These are phyloP conservation scores for Phlebiopsis gigantea DNA, from an alignment of 768 basidiomycete species.

Conservation along the genomic window DNA sequence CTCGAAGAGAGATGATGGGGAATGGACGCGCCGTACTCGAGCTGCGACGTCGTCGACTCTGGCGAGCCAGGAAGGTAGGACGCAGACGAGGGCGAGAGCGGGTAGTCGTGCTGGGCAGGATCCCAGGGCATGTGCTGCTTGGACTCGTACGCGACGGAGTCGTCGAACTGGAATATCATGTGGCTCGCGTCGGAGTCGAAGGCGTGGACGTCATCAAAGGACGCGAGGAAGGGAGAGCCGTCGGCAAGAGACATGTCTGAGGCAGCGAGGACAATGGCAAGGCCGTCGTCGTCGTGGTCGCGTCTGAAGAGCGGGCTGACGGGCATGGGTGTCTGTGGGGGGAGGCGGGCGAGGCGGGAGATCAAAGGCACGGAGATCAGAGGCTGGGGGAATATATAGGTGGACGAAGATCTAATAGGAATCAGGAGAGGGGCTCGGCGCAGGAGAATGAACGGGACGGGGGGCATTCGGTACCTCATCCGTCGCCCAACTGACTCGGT, in stretches of 20 bases:
- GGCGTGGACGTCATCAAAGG: slow-evolving; percentile 22
- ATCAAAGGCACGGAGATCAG: slow-evolving; percentile 17
- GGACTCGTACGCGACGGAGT: slow-evolving; percentile 26
- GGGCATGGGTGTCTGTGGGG: slow-evolving; percentile 34
- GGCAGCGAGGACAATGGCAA: slow-evolving; percentile 20
- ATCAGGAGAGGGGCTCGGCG: slow-evolving; percentile 42
- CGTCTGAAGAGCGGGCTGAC: slow-evolving; percentile 33
- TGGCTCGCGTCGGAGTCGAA: slow-evolving; percentile 42
- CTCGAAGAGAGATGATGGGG: slow-evolving; percentile 25
- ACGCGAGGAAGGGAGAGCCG: slow-evolving; percentile 22
- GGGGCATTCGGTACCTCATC: slow-evolving; percentile 34
- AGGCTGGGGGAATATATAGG: slow-evolving; percentile 32
- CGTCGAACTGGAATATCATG: slow-evolving; percentile 60
- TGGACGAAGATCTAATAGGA: slow-evolving; percentile 27
- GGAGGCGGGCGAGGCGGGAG: slow-evolving; percentile 22
- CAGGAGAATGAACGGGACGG: slow-evolving; percentile 26
- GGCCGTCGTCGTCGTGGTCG: slow-evolving; percentile 28
- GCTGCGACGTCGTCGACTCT: slow-evolving; percentile 35
- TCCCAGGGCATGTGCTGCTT: slow-evolving; percentile 30
- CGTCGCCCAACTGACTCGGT: slow-evolving; percentile 32
- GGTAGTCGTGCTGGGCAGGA: slow-evolving; percentile 34
- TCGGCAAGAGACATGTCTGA: slow-evolving; percentile 24
- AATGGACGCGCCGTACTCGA: slow-evolving; percentile 35
- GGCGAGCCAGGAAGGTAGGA: slow-evolving; percentile 34
- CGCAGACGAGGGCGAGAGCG: slow-evolving; percentile 32